A percentile compares a stretch with the other conserved stretches of the same genome.
Conservation (phyloP, 2,329 filamentous ascomycete species). For the Hyphodiscus sp. region DNA sequence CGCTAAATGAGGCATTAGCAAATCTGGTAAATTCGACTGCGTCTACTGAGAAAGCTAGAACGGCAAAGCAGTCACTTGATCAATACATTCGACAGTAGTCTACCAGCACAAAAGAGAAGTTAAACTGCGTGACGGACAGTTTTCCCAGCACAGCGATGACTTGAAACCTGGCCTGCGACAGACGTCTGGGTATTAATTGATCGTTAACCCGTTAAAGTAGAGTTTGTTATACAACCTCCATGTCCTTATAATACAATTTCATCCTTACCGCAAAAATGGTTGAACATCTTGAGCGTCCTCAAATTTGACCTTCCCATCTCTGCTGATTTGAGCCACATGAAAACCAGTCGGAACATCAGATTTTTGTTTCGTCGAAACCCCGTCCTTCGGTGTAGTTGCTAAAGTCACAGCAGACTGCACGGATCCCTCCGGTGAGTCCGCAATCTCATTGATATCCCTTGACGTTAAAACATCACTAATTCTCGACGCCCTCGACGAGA, state of each 20-base stretch:
- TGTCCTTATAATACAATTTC: neutral
- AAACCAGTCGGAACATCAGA: slow-evolving; percentile 39
- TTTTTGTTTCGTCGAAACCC: slow-evolving; percentile 26
- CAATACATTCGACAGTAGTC: too few species aligned
- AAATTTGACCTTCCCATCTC: slow-evolving; percentile 62
- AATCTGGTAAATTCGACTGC: too few species aligned
- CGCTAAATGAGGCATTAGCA: too few species aligned
- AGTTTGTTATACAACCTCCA: neutral
- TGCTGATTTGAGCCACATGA: slow-evolving; percentile 49
- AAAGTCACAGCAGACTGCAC: slow-evolving; percentile 53
- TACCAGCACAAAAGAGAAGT: too few species aligned
- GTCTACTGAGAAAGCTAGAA: too few species aligned
- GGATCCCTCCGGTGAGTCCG: slow-evolving; percentile 69
- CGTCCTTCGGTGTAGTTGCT: slow-evolving; percentile 34
- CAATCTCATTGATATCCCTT: slow-evolving; percentile 84
- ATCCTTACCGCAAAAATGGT: slow-evolving; percentile 12
- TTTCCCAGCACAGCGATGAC: neutral
- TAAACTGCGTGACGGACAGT: too few species aligned
- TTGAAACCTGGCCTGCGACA: neutral
- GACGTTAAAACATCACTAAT: slow-evolving; percentile 71
- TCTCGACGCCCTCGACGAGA: slow-evolving; percentile 80
- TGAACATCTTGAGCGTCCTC: slow-evolving; percentile 20
- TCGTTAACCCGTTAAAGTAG: neutral
- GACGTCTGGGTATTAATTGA: neutral
- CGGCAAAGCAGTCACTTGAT: too few species aligned